phyloP scores from a whole-genome alignment of 352 stramenopile genomes.

The Phytopythium vexans region DNA sequence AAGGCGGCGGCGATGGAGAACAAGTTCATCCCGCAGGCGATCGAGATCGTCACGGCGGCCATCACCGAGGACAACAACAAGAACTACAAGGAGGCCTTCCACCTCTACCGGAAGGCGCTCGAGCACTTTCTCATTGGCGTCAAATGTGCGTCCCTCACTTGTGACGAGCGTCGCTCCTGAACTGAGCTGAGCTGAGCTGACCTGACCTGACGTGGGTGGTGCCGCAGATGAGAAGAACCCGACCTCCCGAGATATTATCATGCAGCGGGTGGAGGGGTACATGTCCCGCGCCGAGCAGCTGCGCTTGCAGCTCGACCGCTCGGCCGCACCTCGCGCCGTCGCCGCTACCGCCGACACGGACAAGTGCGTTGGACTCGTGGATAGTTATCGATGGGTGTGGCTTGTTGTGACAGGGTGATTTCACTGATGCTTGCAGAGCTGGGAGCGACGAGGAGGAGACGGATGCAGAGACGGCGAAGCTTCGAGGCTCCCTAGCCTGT shows the following conservation, averaged over 20 bases:
- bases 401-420: not conserved
- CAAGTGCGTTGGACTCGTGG: constrained; percentile 42
- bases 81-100: constrained; percentile 87
- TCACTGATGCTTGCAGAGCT: constrained; percentile 30
- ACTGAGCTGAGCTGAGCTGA: not conserved
- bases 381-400: not conserved
- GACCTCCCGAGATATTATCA: constrained; percentile 88
- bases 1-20: constrained; percentile 64
- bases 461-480: constrained; percentile 94
- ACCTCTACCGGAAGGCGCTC: constrained; percentile 86
- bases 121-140: constrained; percentile 90
- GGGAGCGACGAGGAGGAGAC: constrained; percentile 89
- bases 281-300: constrained; percentile 89
- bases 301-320: constrained; percentile 75
- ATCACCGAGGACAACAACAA: constrained; percentile 89
- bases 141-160: constrained; percentile 55
- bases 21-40: constrained; percentile 89
- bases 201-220: not conserved
- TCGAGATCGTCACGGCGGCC: constrained; percentile 84
- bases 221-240: constrained; percentile 88
- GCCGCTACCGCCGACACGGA: constrained; percentile 60
- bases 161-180: no score
- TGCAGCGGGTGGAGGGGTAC: constrained; percentile 89
- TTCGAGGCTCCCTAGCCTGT: constrained; percentile 92
- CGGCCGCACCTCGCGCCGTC: constrained; percentile 49